A percentile compares a stretch with the other conserved stretches of the same genome.
phyloP scores from a whole-genome alignment of 2,329 filamentous ascomycete genomes.

The Chalaropsis thielavioides region DNA sequence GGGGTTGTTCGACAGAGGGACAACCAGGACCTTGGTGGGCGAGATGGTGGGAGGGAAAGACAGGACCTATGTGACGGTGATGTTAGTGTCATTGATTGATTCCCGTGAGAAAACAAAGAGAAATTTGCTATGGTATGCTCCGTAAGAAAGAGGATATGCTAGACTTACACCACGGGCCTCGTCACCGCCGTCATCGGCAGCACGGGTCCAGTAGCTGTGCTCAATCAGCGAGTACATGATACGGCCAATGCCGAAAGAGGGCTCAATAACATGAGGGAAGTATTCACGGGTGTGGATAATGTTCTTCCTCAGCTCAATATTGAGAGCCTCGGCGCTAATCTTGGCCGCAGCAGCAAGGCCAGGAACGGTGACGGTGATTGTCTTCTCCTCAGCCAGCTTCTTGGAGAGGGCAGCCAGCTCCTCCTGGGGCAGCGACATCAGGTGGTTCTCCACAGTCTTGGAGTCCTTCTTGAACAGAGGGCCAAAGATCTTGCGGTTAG shows the following conservation, averaged over 20 bases:
- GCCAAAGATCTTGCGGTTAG: conserved; percentile 93
- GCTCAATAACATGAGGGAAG: conserved; percentile 84
- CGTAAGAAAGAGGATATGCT: neutral
- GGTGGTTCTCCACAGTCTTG: conserved; percentile 66
- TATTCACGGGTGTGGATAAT: conserved; percentile 78
- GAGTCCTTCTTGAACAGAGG: conserved; percentile 91
- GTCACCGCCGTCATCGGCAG: conserved; percentile 51
- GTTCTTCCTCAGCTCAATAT: conserved; percentile 69
- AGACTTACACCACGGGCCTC: conserved; percentile 71
- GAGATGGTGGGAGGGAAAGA: conserved; percentile 44
- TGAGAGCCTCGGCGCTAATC: conserved; percentile 63
- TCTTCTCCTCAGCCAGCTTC: conserved; percentile 57
- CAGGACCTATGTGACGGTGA: conserved; percentile 24
- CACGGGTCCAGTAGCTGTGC: conserved; percentile 86
- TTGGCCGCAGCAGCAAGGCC: conserved; percentile 54
- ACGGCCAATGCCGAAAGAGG: conserved; percentile 82
- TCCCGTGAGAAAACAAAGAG: neutral
- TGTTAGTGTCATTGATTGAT: conserved; percentile 23
- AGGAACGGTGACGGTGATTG: conserved; percentile 62
- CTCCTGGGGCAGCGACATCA: conserved; percentile 64
- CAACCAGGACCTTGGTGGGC: conserved; percentile 74
- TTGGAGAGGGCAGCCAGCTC: conserved; percentile 66
- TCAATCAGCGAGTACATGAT: conserved; percentile 85
- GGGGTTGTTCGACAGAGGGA: conserved; percentile 61
- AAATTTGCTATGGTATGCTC: neutral